A percentile compares a stretch with the other conserved stretches of the same genome.
Evolutionary conservation across 257 asterid species (phyloP).

Genomic region (Rubia yunnanensis): DNA sequence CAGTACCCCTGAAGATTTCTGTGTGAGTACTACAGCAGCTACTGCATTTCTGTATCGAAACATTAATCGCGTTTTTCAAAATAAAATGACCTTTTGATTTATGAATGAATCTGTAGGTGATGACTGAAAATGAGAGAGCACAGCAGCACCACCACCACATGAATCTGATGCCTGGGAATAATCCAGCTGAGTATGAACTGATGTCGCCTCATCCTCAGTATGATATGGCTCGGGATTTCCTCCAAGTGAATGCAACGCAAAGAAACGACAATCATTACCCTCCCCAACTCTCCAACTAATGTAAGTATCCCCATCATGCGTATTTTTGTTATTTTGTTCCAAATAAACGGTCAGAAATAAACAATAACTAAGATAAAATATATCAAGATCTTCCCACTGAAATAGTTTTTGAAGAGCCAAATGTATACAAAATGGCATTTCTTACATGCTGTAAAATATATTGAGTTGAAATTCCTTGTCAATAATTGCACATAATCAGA

Average conservation of each 20-base stretch:
- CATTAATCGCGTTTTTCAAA: background rate
- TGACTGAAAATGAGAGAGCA: slow-evolving; percentile 75
- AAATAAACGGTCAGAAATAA: too few relatives aligned
- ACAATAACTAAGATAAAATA: too few relatives aligned
- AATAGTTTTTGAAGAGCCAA: too few relatives aligned
- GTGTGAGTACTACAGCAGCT: too few relatives aligned
- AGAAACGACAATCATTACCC: slow-evolving; percentile 36
- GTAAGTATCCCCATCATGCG: slow-evolving; percentile 28
- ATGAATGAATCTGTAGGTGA: slow-evolving; percentile 19
- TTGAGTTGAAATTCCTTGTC: too few relatives aligned
- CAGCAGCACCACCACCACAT: slow-evolving; percentile 50
- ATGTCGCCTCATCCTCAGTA: slow-evolving; percentile 42
- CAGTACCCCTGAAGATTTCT: slow-evolving; percentile 8
- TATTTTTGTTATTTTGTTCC: too few relatives aligned
- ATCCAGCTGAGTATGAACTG: slow-evolving; percentile 48
- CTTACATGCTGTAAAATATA: too few relatives aligned
- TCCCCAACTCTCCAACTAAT: slow-evolving; percentile 49
- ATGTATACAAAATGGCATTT: too few relatives aligned
- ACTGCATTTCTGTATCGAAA: background rate
- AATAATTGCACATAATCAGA: too few relatives aligned
- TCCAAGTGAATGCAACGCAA: slow-evolving; percentile 52
- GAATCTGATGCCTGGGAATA: slow-evolving; percentile 68
- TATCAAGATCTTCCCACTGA: too few relatives aligned
- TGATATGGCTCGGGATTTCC: slow-evolving; percentile 64
- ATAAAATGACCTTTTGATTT: background rate